These are phyloP conservation scores for Cryptosporidium canis DNA, from an alignment of 169 alveolate genomes.

Conservation along the genomic window DNA sequence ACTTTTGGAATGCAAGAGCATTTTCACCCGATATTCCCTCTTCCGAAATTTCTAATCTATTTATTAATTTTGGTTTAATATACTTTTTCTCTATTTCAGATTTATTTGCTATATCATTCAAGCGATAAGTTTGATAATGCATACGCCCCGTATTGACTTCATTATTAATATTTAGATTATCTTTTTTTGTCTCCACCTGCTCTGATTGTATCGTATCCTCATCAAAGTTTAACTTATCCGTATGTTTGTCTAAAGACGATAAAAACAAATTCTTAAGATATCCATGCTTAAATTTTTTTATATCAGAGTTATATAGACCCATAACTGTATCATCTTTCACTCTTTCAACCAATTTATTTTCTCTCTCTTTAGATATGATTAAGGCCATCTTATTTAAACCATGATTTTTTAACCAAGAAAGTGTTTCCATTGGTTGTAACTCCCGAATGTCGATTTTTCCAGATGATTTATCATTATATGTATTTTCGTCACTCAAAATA, in stretches of 20 bases:
- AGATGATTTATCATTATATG: neutral
- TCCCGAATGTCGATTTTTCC: constrained; percentile 3
- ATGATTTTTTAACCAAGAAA: constrained; percentile 57
- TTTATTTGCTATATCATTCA: neutral
- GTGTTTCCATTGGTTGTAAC: constrained; percentile 60
- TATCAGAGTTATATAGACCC: neutral
- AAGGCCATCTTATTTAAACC: constrained; percentile 44
- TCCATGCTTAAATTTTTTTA: constrained; percentile 3
- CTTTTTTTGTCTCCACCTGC: neutral
- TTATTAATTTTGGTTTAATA: constrained; percentile 58
- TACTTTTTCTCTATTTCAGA: neutral
- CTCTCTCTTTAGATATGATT: constrained; percentile 22
- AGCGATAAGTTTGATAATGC: neutral
- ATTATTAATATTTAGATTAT: neutral
- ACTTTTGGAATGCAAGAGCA: constrained; percentile 69
- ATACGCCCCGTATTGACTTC: too few relatives aligned
- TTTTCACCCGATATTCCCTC: constrained; percentile 72
- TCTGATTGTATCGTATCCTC: neutral
- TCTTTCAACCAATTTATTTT: neutral
- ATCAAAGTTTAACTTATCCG: neutral
- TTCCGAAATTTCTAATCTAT: constrained; percentile 44
- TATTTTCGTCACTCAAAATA: neutral
- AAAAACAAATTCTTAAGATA: constrained; percentile 31
- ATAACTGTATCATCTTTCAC: constrained; percentile 15
- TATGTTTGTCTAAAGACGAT: neutral